Conservation (phyloP, 148 eudicot genomes). For the Pharnaceum exiguum region DNA sequence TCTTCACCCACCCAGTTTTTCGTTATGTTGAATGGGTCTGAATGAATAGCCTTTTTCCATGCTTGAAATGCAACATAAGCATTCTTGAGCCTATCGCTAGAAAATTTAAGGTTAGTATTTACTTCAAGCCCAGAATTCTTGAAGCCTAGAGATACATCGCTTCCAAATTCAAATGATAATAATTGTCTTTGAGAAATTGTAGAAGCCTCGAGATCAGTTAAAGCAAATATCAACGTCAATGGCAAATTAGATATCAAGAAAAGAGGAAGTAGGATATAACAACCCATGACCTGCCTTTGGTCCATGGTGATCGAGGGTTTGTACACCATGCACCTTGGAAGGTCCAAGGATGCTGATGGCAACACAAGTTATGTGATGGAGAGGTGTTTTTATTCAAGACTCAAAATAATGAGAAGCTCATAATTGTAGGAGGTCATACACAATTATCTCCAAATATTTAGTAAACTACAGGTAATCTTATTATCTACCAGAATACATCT, state of each 20-base stretch:
- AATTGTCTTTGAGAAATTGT: constrained; percentile 6
- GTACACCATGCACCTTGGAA: constrained; percentile 3
- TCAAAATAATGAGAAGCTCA: background rate
- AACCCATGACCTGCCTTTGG: constrained; percentile 4
- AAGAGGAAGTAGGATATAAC: background rate
- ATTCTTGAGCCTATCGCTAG: background rate
- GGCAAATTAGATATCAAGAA: background rate
- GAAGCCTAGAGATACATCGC: background rate
- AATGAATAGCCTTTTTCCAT: constrained; percentile 16
- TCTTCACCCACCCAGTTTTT: constrained; percentile 10
- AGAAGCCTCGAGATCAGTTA: constrained; percentile 6
- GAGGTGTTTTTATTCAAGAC: background rate
- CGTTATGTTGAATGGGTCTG: constrained; percentile 12
- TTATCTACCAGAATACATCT: background rate
- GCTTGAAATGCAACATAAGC: constrained; percentile 18
- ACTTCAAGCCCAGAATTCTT: background rate
- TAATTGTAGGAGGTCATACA: background rate
- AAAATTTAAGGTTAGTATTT: background rate
- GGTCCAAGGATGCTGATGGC: background rate
- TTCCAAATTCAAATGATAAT: background rate
- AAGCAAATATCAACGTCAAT: background rate
- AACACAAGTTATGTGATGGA: background rate
- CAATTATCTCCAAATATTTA: constrained; percentile 3
- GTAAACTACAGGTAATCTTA: background rate
- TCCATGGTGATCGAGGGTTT: constrained; percentile 7